These are phyloP conservation scores for Huntiella moniliformis DNA, from an alignment of 2,329 filamentous ascomycete genomes.

Conservation along the genomic window DNA sequence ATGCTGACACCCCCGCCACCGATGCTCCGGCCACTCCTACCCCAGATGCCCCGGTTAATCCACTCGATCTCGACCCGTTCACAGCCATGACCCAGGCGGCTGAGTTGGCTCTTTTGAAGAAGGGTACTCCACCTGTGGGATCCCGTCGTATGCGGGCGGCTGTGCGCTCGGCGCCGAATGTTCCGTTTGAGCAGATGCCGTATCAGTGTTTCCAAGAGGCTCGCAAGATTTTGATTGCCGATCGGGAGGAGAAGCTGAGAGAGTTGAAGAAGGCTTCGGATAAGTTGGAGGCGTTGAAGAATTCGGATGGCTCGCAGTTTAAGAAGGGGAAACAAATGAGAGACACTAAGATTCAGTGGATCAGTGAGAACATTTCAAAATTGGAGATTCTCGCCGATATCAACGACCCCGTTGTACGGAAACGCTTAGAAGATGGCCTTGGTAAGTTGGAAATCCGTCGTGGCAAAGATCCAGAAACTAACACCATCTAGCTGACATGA, in stretches of 20 bases:
- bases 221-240: constrained; percentile 58
- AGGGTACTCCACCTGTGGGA: constrained; percentile 55
- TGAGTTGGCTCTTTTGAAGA: constrained; percentile 48
- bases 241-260: constrained; percentile 63
- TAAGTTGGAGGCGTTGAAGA: constrained; percentile 50
- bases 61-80: constrained; percentile 40
- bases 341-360: constrained; percentile 45
- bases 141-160: constrained; percentile 69
- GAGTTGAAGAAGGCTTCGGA: constrained; percentile 49
- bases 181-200: constrained; percentile 84
- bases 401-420: constrained; percentile 87
- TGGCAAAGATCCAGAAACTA: constrained; percentile 13
- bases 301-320: constrained; percentile 34
- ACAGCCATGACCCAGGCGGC: constrained; percentile 45
- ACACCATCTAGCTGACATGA: constrained; percentile 57
- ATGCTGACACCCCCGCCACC: not conserved
- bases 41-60: constrained; percentile 16
- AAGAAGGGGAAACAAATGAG: constrained; percentile 46
- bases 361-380: constrained; percentile 54
- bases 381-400: constrained; percentile 84
- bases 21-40: constrained; percentile 6
- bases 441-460: constrained; percentile 34
- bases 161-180: constrained; percentile 35
- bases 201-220: constrained; percentile 98
- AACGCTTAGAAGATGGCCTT: constrained; percentile 76